Evolutionary conservation across 352 stramenopile genomes (phyloP).

Genomic region (Globisporangium irregulare): DNA sequence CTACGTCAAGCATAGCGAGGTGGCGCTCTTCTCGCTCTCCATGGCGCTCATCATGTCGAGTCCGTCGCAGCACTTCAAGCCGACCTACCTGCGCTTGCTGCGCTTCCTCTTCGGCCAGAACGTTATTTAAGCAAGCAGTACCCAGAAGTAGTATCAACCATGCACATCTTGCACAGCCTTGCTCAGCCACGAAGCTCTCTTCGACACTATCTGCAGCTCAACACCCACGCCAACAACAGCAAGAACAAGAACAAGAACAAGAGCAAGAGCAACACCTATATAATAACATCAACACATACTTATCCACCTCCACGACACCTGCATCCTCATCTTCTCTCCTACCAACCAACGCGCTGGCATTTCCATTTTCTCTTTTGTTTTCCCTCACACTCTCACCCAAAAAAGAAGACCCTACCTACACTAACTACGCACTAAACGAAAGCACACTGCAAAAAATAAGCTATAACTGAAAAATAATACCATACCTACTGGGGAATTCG

Average conservation of each 20-base stretch:
- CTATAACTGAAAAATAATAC: conserved; percentile 1
- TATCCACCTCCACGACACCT: neutral
- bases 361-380: neutral
- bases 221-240: neutral
- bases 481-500: neutral
- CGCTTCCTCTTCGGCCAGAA: conserved; percentile 78
- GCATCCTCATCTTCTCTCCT: neutral
- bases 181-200: neutral
- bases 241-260: no score
- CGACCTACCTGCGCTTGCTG: conserved; percentile 72
- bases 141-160: neutral
- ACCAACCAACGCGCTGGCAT: neutral
- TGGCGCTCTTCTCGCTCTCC: conserved; percentile 76
- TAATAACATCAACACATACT: conserved; percentile 4
- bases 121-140: conserved; percentile 44
- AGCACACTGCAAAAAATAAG: neutral
- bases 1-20: conserved; percentile 71
- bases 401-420: neutral
- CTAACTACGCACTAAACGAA: neutral
- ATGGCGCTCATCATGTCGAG: conserved; percentile 84
- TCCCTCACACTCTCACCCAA: neutral
- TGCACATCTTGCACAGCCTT: neutral
- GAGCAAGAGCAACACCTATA: neutral
- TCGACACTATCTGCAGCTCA: neutral
- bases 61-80: conserved; percentile 73